Evolutionary conservation across 2,329 filamentous ascomycete genomes (phyloP), one percentile per base, ranked within the genome.

Genomic region (Sporothrix schenckii): DNA sequence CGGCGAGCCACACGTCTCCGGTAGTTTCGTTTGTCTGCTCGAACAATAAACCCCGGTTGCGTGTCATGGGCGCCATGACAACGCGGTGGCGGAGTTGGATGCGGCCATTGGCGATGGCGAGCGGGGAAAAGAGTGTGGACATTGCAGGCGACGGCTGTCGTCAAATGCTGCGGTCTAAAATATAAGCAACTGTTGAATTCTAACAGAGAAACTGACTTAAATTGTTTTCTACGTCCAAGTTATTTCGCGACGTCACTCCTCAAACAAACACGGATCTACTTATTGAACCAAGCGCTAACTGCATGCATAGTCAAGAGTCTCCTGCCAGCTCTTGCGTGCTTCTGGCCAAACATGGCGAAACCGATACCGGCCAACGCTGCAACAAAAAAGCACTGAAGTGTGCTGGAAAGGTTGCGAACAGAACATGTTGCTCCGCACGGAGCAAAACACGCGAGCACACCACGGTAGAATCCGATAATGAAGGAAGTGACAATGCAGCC

Each of bases 41-140:
- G 16, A 44, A 27, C 34, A 56, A 7, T 11, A 70, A 61, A 9
- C 72, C 73, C 13, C 70, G 68, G 34, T 63, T 67, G 14, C 70
- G 68, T 11, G 70, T 72, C 68, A 72, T 63, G 24, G 70, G 70
- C 52, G 70, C 66, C 73, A 84, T 77, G 49, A 85, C 78, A 34
- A 87, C 77, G 63, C 86, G 82, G 74, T 87, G 84, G 63, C 81
- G 79, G 54, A 88, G 81, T 13, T 77, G 77, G 50, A 56, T 19
- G 39, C 66, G 65, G 50, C 65, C 65, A 67, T 67, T 56, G 50
- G 44, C 66, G 13, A 68, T 56, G 30, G 50, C 34, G 27, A 68
- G 66, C 13, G 66, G 66, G 14, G 66, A 56, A 52, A 68, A 56
- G 21, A 68, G 66, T 4, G 47, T 66, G 6, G 52, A 19, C 66